Conservation (phyloP, 2,329 filamentous ascomycete genomes). For the Aureobasidium sp. region DNA sequence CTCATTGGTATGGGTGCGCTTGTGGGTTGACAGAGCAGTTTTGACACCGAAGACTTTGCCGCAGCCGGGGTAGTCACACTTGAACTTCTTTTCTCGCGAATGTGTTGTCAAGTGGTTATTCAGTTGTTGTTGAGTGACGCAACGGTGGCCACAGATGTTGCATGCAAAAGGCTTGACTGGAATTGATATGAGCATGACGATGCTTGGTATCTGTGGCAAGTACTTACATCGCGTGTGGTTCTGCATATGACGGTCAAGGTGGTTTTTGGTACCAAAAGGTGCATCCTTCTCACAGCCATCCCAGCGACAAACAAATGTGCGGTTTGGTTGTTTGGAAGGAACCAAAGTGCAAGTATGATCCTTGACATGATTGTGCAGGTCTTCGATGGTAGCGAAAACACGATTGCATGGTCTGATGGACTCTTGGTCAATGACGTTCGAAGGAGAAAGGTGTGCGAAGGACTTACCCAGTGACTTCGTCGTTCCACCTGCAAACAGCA, state of each 20-base stretch:
- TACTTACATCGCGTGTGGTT: slow-evolving; percentile 47
- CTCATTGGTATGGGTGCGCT: slow-evolving; percentile 56
- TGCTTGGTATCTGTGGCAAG: no score
- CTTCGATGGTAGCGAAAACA: slow-evolving; percentile 38
- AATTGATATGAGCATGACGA: background rate
- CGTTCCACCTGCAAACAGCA: slow-evolving; percentile 8
- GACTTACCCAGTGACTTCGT: slow-evolving; percentile 6
- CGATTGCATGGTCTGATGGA: slow-evolving; percentile 15
- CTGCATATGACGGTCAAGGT: slow-evolving; percentile 57
- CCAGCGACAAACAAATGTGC: slow-evolving; percentile 49
- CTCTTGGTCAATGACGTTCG: background rate
- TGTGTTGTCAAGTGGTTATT: slow-evolving; percentile 61
- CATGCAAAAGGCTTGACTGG: slow-evolving; percentile 37
- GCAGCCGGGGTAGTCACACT: slow-evolving; percentile 43
- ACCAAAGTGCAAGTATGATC: slow-evolving; percentile 37
- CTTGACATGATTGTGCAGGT: slow-evolving; percentile 50
- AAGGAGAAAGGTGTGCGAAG: background rate
- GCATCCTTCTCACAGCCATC: slow-evolving; percentile 46
- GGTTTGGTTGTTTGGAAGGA: slow-evolving; percentile 37
- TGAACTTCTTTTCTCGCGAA: slow-evolving; percentile 56
- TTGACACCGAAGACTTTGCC: slow-evolving; percentile 57
- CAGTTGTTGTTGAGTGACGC: slow-evolving; percentile 60
- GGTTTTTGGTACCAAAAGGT: slow-evolving; percentile 52
- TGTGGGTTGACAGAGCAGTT: slow-evolving; percentile 61
- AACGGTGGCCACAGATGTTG: slow-evolving; percentile 28